Base-by-base conservation (phyloP, 352 stramenopile species). In the Lagenidium sp. region DNA sequence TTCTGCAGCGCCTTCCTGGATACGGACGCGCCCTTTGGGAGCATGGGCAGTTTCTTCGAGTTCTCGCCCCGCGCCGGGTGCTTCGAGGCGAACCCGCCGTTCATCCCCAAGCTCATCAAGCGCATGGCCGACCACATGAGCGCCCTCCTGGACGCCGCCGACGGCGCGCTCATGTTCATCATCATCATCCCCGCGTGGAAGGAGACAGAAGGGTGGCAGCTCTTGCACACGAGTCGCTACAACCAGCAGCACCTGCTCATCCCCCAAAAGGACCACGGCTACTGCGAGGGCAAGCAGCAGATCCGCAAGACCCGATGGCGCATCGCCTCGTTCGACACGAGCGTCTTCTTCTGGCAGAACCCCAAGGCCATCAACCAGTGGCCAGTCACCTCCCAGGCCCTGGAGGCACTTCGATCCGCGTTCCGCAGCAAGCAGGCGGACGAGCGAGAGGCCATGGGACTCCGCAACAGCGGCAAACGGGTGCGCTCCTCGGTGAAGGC, bases 341-440 rank as follows among this genome's bases (percentile, higher is more conserved):
- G 85, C 52, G 69, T 98, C 5, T 97, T 98, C 57, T 97, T 97
- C 55, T 94, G 94, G 65, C 94, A 98, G 53, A 98, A 97, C 51
- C 54, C 63, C 20, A 78, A 77, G 38, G 94, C 81, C 3, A 59
- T 47, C 24, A 66, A 41, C 36, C 71, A 82, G 44, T 93, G 77
- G 81, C 61, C 64, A 13, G 65, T 93, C 34, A 86, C 75, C 6
- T 44, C 69, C n/a, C 46, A 59, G 18, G 72, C 75, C 7, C 53
- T 86, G 1, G 57, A 65, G n/a, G 63, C 68, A 23, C 56, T 89
- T 13, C 70, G 65, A 28, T 34, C 50, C n/a, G 76, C 76, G 8
- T 92, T 92, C 44, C 68, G 58, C 32, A 89, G 76, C 38, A 92
- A 92, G 60, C 81, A 93, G 51, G 74, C 68, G 4, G 64, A 77